Evolutionary conservation across 148 eudicot species (phyloP).

Genomic region (Fagopyrum tataricum): DNA sequence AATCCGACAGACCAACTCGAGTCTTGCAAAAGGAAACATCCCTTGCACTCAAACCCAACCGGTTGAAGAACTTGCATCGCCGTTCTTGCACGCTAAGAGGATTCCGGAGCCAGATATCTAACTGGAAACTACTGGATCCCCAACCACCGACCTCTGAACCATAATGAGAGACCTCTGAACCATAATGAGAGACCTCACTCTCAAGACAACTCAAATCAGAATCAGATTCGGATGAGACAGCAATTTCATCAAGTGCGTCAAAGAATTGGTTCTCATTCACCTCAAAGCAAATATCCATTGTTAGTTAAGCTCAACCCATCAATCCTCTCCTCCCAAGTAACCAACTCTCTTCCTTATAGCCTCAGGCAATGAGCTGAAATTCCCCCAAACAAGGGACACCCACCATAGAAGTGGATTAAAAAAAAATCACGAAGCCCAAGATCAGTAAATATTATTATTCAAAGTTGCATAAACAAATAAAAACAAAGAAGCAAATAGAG

Average conservation of each 20-base stretch:
- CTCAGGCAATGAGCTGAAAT: conserved; percentile 37
- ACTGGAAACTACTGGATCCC: conserved; percentile 28
- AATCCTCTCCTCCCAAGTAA: conserved; percentile 40
- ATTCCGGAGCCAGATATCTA: conserved; percentile 57
- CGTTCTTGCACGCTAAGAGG: conserved; percentile 69
- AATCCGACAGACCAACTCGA: conserved; percentile 19
- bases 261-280: conserved; percentile 54
- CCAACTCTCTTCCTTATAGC: conserved; percentile 29
- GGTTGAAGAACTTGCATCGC: conserved; percentile 53
- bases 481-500: conserved; percentile 17
- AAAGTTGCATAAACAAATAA: conserved; percentile 21
- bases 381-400: conserved; percentile 25
- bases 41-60: conserved; percentile 50
- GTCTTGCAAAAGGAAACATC: conserved; percentile 16
- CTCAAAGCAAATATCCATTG: conserved; percentile 51
- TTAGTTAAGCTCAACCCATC: conserved; percentile 67
- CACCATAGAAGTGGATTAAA: conserved; percentile 14
- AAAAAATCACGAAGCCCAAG: conserved; percentile 50
- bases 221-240: conserved; percentile 29
- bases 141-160: conserved; percentile 15
- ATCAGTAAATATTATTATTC: conserved; percentile 28
- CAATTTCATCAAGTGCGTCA: conserved; percentile 68
- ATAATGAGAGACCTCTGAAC: conserved; percentile 10
- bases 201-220: conserved; percentile 22
- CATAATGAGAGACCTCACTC: conserved; percentile 10